Evolutionary conservation across 163 green algal species (phyloP).

Genomic region (Scenedesmus sp.): DNA sequence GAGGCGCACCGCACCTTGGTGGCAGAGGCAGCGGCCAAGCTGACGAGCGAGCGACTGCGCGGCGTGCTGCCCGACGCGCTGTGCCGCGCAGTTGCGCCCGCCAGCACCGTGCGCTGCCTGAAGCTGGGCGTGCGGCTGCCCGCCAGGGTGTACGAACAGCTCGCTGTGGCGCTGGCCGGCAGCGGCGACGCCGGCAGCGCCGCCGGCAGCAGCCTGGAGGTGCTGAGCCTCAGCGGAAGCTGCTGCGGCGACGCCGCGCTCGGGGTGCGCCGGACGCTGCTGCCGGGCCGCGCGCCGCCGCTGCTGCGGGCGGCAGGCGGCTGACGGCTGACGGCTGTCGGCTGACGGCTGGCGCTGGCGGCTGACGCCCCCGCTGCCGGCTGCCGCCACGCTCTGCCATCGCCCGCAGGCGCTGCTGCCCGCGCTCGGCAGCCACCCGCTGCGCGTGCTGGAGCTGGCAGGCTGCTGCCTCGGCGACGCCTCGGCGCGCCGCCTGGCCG

Average conservation of each 20-base stretch:
- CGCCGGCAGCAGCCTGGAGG: background rate
- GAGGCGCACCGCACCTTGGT: too few relatives aligned
- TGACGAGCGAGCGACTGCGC: constrained; percentile 15
- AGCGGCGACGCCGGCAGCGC: too few relatives aligned
- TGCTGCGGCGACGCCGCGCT: constrained; percentile 31
- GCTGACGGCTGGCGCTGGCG: too few relatives aligned
- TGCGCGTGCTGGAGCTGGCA: constrained; percentile 16
- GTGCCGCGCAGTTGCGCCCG: background rate
- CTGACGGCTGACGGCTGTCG: too few relatives aligned
- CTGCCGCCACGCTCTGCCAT: background rate
- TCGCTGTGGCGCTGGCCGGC: constrained; percentile 1
- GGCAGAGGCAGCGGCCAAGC: constrained; percentile 26
- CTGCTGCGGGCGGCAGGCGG: too few relatives aligned
- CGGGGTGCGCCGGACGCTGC: constrained; percentile 2
- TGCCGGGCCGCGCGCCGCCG: background rate
- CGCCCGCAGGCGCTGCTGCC: constrained; percentile 1
- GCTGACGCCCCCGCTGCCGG: background rate
- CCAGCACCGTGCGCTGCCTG: background rate
- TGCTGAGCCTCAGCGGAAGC: constrained; percentile 23
- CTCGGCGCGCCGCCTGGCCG: background rate
- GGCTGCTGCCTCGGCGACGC: constrained; percentile 23
- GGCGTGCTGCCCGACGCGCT: background rate
- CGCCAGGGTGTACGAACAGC: constrained; percentile 8
- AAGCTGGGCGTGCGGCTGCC: constrained; percentile 28
- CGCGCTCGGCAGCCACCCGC: background rate